These are phyloP conservation scores for Chlorella sp. DNA, from an alignment of 139 green algal species.

Conservation along the genomic window DNA sequence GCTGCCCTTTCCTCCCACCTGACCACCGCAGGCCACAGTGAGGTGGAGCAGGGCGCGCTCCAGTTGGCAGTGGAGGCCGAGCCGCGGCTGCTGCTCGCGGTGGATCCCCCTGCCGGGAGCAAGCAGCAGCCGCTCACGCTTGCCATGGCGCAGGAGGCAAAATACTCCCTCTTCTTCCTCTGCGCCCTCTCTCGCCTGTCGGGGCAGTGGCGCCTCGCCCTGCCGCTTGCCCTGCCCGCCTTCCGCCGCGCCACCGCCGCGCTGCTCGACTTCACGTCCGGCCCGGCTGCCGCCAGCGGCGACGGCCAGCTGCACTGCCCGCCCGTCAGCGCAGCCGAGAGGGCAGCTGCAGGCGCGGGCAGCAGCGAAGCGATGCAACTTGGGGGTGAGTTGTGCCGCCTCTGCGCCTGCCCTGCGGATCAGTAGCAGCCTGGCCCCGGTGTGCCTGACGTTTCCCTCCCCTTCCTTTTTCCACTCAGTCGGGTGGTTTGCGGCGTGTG, in stretches of 20 bases:
- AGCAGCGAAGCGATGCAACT: not conserved
- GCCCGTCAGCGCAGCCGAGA: constrained; percentile 18
- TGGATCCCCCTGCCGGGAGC: constrained; percentile 34
- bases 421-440: not conserved
- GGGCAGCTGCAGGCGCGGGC: not conserved
- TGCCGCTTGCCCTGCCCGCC: constrained; percentile 27
- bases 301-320: not conserved
- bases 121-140: constrained; percentile 45
- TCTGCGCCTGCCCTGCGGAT: not conserved
- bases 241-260: constrained; percentile 34
- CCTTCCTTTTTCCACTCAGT: not conserved
- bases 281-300: not conserved
- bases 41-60: constrained; percentile 22
- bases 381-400: not conserved
- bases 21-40: no score
- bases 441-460: not conserved
- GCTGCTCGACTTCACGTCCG: constrained; percentile 38
- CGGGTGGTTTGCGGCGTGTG: constrained; percentile 21
- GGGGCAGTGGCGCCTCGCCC: constrained; percentile 34
- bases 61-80: constrained; percentile 29
- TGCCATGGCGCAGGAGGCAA: constrained; percentile 36
- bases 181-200: constrained; percentile 16
- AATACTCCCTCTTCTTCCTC: constrained; percentile 36
- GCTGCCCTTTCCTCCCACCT: no score
- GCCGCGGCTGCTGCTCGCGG: constrained; percentile 37